Percentiles rank a stretch among this genome's conserved stretches.
Evolutionary conservation across 2,329 filamentous ascomycete species (phyloP).

Genomic region (Penicillium sp.): DNA sequence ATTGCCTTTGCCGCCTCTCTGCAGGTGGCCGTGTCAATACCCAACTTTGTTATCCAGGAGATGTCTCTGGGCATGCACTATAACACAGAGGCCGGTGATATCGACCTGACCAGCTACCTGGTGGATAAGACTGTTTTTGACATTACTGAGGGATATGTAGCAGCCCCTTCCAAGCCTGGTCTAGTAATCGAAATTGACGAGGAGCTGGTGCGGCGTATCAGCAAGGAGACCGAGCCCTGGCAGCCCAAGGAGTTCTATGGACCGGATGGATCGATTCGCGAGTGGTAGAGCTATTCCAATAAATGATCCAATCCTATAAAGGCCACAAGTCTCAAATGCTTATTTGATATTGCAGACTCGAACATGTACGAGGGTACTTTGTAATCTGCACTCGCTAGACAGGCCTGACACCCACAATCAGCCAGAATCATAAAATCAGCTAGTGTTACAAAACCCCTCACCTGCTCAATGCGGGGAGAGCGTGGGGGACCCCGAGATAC

Average conservation of each 20-base stretch:
- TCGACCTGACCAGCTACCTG: slow-evolving; percentile 63
- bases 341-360: not conserved
- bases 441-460: not conserved
- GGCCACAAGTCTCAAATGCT: not conserved
- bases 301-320: not conserved
- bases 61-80: slow-evolving; percentile 79
- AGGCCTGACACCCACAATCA: not conserved
- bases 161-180: slow-evolving; percentile 55
- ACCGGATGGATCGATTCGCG: slow-evolving; percentile 60
- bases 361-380: not conserved
- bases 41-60: slow-evolving; percentile 71
- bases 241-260: slow-evolving; percentile 62
- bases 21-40: slow-evolving; percentile 57
- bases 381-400: not conserved
- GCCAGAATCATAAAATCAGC: not conserved
- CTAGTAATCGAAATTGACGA: slow-evolving; percentile 69
- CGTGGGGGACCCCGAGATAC: slow-evolving; percentile 8
- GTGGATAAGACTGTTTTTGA: slow-evolving; percentile 61
- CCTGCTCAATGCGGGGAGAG: slow-evolving; percentile 7
- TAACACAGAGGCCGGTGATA: slow-evolving; percentile 56
- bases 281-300: slow-evolving; percentile 51
- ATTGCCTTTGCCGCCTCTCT: slow-evolving; percentile 67
- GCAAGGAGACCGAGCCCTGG: slow-evolving; percentile 59
- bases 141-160: slow-evolving; percentile 61
- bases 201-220: slow-evolving; percentile 57